These are phyloP conservation scores for Tetradesmus obliquus DNA, from an alignment of 139 green algal genomes.

Conservation along the genomic window DNA sequence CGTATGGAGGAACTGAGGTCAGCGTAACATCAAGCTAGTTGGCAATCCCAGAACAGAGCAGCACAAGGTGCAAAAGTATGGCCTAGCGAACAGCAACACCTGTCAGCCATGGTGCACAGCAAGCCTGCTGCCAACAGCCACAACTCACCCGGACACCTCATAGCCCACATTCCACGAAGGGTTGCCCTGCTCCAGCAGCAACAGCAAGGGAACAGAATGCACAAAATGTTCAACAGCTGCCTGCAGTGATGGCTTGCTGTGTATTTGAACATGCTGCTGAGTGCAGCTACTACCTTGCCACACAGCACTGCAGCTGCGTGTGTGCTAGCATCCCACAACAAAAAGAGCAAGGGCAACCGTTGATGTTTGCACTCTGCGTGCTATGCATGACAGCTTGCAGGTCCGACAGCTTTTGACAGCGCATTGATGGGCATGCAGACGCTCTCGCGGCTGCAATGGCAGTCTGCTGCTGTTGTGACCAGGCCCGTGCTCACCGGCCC, in stretches of 20 bases:
- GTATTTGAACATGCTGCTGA: background rate
- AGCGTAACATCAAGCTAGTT: too few relatives aligned
- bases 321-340: too few relatives aligned
- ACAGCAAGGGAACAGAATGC: background rate
- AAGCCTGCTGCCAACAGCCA: background rate
- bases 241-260: too few relatives aligned
- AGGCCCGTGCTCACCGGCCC: background rate
- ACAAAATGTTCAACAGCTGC: background rate
- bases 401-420: too few relatives aligned
- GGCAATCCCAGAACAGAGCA: too few relatives aligned
- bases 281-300: background rate
- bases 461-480: background rate
- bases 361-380: too few relatives aligned
- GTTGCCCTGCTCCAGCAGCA: conserved; percentile 10
- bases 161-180: conserved; percentile 29
- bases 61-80: background rate
- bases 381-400: too few relatives aligned
- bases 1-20: too few relatives aligned
- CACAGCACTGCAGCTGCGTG: background rate
- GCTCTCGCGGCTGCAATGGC: too few relatives aligned
- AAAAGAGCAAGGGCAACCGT: too few relatives aligned
- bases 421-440: too few relatives aligned
- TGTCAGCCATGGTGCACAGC: background rate
- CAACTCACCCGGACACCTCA: background rate
- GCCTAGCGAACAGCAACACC: background rate